Conservation (phyloP, 208 protist species). For the Plasmodiophora brassicae region DNA sequence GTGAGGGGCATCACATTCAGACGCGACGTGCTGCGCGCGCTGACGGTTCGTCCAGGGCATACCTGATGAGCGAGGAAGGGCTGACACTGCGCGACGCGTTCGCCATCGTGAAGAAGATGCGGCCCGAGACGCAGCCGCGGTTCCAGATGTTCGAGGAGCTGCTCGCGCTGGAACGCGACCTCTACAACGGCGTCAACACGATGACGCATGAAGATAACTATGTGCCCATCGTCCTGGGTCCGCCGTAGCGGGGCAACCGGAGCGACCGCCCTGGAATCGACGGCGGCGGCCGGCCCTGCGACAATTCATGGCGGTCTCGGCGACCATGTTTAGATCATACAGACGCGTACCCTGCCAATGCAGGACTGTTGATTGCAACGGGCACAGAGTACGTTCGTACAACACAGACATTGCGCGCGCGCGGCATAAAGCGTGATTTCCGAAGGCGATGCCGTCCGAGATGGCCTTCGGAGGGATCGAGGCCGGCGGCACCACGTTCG, state of each 20-base stretch:
- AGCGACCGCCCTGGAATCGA: too few relatives aligned
- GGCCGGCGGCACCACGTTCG: background rate
- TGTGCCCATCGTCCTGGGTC: background rate
- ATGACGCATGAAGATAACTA: background rate
- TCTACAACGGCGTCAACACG: background rate
- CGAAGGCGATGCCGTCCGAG: too few relatives aligned
- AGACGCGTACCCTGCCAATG: too few relatives aligned
- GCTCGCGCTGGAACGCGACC: background rate
- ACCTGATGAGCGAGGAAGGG: background rate
- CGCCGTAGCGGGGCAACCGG: too few relatives aligned
- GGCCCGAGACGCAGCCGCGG: background rate
- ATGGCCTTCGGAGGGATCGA: too few relatives aligned
- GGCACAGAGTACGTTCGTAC: too few relatives aligned
- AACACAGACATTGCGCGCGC: too few relatives aligned
- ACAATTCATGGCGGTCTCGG: too few relatives aligned
- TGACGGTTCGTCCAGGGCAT: background rate
- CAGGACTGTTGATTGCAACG: too few relatives aligned
- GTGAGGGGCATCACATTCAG: background rate
- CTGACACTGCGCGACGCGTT: background rate
- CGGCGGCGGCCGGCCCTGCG: too few relatives aligned
- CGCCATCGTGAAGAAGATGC: background rate
- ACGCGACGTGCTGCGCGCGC: background rate
- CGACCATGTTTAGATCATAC: too few relatives aligned
- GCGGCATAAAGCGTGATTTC: too few relatives aligned
- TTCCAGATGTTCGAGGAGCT: slow-evolving; percentile 16